A percentile compares a stretch with the other conserved stretches of the same genome.
Evolutionary conservation across 495 filamentous ascomycete species (phyloP).

Genomic region (Talaromyces trachyspermus): DNA sequence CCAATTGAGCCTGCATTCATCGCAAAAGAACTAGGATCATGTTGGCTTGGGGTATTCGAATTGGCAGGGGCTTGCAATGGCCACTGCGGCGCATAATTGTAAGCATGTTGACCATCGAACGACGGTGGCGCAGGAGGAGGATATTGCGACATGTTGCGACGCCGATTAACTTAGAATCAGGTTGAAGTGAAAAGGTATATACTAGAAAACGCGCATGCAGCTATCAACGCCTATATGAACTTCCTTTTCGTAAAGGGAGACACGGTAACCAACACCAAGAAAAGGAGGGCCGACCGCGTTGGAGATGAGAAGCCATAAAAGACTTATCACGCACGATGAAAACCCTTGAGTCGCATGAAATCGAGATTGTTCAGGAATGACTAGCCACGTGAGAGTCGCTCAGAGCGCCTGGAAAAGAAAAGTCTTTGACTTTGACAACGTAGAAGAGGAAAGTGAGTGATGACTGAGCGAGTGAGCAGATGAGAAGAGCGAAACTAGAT

Average conservation of each 20-base stretch:
- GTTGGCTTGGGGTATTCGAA: conserved; percentile 2
- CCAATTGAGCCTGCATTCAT: conserved; percentile 9
- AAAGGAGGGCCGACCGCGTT: neutral
- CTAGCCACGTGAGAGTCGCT: neutral
- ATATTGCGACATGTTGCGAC: conserved; percentile 47
- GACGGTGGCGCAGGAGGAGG: conserved; percentile 44
- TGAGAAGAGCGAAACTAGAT: no score
- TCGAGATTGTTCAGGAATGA: neutral
- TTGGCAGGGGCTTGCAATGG: conserved; percentile 16
- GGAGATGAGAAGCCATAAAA: conserved; percentile 1
- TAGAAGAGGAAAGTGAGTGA: no score
- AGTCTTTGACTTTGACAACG: no score
- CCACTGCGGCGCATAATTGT: conserved; percentile 29
- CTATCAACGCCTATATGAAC: no score
- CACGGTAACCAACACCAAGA: neutral
- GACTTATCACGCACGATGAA: neutral
- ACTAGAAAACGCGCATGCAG: no score
- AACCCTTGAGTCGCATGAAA: neutral
- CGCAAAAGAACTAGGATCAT: neutral
- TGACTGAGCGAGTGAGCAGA: no score
- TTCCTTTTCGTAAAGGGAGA: neutral
- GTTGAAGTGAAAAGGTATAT: no score
- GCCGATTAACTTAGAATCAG: no score
- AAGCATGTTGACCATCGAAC: conserved; percentile 39
- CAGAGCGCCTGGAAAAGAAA: neutral